These are phyloP conservation scores for Sclerospora graminicola DNA, from an alignment of 352 stramenopile species.

Conservation along the genomic window DNA sequence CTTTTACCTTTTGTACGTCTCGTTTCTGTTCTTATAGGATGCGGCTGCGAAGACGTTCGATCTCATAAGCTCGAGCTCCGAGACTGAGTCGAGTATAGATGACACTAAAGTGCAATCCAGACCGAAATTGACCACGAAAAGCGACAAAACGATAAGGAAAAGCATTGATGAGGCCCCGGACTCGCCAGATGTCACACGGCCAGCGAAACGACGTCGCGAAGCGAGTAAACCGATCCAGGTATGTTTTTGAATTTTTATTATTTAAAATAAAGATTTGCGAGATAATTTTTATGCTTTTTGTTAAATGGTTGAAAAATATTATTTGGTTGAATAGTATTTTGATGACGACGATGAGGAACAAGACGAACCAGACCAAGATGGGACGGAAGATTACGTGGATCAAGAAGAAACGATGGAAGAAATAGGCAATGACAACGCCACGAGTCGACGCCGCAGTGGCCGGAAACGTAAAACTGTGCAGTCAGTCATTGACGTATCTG, in stretches of 20 bases:
- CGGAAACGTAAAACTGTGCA: slow-evolving; percentile 18
- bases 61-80: slow-evolving; percentile 20
- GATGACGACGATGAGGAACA: slow-evolving; percentile 8
- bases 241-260: slow-evolving; percentile 4
- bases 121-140: slow-evolving; percentile 34
- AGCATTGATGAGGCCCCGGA: slow-evolving; percentile 4
- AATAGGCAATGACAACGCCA: slow-evolving; percentile 15
- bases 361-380: slow-evolving; percentile 23
- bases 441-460: slow-evolving; percentile 28
- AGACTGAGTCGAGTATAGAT: slow-evolving; percentile 13
- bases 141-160: slow-evolving; percentile 6
- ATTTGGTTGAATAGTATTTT: background rate
- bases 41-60: slow-evolving; percentile 7
- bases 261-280: background rate
- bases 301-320: slow-evolving; percentile 9
- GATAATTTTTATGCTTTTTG: slow-evolving; percentile 1
- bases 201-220: slow-evolving; percentile 17
- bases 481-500: slow-evolving; percentile 18
- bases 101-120: slow-evolving; percentile 12
- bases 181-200: slow-evolving; percentile 10
- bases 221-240: slow-evolving; percentile 16
- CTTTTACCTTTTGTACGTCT: too few species aligned
- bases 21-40: too few species aligned
- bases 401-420: slow-evolving; percentile 15
- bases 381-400: slow-evolving; percentile 32